Percentiles rank a stretch among this genome's conserved stretches.
These are phyloP conservation scores for Zygoascus ofunaensis DNA, from an alignment of 805 yeast species.

Conservation along the genomic window DNA sequence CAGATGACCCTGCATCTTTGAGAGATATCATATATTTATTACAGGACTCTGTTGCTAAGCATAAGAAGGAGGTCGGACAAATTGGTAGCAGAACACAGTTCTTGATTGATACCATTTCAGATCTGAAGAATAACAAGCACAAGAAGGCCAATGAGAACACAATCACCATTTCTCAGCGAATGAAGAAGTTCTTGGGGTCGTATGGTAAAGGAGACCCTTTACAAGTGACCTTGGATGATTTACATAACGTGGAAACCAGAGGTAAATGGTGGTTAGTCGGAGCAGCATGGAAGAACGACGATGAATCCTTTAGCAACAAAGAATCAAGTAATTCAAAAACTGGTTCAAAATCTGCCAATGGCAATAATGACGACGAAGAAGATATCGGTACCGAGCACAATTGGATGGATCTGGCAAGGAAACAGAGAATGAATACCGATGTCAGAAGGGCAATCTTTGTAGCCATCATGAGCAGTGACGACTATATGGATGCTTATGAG, in stretches of 20 bases:
- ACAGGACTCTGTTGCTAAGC: slow-evolving; percentile 36
- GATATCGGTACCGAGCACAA: slow-evolving; percentile 67
- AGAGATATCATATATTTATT: slow-evolving; percentile 63
- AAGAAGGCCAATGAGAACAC: slow-evolving; percentile 48
- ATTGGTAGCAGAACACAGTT: slow-evolving; percentile 63
- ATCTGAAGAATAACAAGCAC: slow-evolving; percentile 76
- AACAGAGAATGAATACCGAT: slow-evolving; percentile 92
- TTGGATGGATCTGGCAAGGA: slow-evolving; percentile 78
- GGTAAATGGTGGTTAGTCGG: slow-evolving; percentile 99
- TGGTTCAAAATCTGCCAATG: slow-evolving; percentile 15
- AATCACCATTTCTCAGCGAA: slow-evolving; percentile 43
- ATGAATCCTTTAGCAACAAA: slow-evolving; percentile 6
- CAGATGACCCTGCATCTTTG: slow-evolving; percentile 81
- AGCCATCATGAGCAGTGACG: slow-evolving; percentile 91
- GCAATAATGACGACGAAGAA: slow-evolving; percentile 36
- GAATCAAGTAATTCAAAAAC: too few relatives aligned
- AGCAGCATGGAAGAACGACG: slow-evolving; percentile 86
- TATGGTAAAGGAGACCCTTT: slow-evolving; percentile 61
- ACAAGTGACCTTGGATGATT: slow-evolving; percentile 76
- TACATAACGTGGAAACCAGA: slow-evolving; percentile 59
- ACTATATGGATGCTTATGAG: slow-evolving; percentile 77
- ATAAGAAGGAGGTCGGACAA: slow-evolving; percentile 29
- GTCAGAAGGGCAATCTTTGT: slow-evolving; percentile 88
- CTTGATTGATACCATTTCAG: slow-evolving; percentile 74
- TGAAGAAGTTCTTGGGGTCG: slow-evolving; percentile 55